Conservation (phyloP, 2,329 filamentous ascomycete genomes). For the Aspergillus carbonarius region DNA sequence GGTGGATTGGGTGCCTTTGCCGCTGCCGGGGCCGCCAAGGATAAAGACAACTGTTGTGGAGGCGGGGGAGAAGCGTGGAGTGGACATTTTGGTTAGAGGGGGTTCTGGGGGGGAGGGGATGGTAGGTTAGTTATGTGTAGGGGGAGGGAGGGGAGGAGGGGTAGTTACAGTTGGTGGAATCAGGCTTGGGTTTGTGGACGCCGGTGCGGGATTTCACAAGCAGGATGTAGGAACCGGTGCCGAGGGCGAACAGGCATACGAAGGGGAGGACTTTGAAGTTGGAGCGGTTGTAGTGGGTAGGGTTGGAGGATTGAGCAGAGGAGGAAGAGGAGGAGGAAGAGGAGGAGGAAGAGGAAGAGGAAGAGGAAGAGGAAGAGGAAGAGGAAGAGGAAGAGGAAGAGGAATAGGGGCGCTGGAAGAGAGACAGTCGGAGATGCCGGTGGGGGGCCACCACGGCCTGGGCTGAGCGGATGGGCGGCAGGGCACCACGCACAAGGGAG, state of each 20-base stretch:
- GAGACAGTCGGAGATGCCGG: constrained; percentile 13
- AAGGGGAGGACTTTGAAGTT: constrained; percentile 45
- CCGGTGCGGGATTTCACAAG: constrained; percentile 52
- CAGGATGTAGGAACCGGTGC: constrained; percentile 51
- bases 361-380: too few relatives aligned
- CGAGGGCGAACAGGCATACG: constrained; percentile 46
- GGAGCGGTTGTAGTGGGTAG: constrained; percentile 32
- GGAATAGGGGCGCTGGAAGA: constrained; percentile 19
- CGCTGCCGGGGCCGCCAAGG: constrained; percentile 90
- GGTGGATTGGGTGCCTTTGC: constrained; percentile 94
- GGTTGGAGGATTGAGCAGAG: constrained; percentile 6
- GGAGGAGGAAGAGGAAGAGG: constrained; percentile 10
- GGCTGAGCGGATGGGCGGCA: background rate
- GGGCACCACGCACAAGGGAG: background rate
- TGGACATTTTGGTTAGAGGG: constrained; percentile 29
- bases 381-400: too few relatives aligned
- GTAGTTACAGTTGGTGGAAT: constrained; percentile 38
- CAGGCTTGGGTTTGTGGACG: constrained; percentile 53
- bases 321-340: constrained; percentile 13
- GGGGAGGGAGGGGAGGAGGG: background rate
- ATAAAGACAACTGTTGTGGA: constrained; percentile 94
- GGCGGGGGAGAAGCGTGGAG: constrained; percentile 72
- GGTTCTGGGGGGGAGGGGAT: background rate
- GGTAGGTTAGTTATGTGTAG: background rate
- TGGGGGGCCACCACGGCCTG: constrained; percentile 11